Evolutionary conservation across 1,284 basidiomycete species (phyloP), one percentile per base, ranked within the genome.

Genomic region (Ceratobasidium sp.): DNA sequence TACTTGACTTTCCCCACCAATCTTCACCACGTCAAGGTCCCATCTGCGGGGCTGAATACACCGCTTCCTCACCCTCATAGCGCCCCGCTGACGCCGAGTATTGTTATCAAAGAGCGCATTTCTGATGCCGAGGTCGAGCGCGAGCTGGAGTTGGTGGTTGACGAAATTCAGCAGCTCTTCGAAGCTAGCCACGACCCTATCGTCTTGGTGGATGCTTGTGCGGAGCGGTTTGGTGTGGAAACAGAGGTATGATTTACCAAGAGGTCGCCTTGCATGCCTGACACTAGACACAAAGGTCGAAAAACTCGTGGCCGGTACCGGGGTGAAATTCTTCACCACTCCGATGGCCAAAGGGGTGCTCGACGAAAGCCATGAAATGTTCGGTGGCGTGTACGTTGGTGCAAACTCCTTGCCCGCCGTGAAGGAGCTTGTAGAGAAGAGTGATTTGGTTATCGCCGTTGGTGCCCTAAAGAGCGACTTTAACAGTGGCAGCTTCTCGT

Each of bases 1-100:
- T 98, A 98, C 81, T 83, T 98, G 69, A 88, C 92, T 48, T 85
- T 98, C 6, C 97, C 96, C 0, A 96, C 92, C 14, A 93, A 98
- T 79, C 83, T 96, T 53, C 91, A 94, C 6, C 86, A 88, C 78
- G 84, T 85, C 64, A 88, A 90, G 79, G 90, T 96, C 31, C 87
- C 92, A 0, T 82, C 88, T 1, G 86, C 87, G 58, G 86, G 88
- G 9, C 86, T 98, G 64, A 83, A 88, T 69, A 88, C 84, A 0
- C 89, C 90, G 0, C 85, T 96, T 41, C 85, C 86, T 41, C 84
- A 85, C 31, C 81, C 82, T 34, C 79, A 81, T 75, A 80, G 81
- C 22, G 80, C 80, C 29, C 81, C 81, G 22, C 59, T 58, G 46
- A 74, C 24, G 43, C 56, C 72, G 27, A 51, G 14, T 7, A 49